Base-by-base conservation (phyloP, 768 basidiomycete species). In the Suillus placidus region DNA sequence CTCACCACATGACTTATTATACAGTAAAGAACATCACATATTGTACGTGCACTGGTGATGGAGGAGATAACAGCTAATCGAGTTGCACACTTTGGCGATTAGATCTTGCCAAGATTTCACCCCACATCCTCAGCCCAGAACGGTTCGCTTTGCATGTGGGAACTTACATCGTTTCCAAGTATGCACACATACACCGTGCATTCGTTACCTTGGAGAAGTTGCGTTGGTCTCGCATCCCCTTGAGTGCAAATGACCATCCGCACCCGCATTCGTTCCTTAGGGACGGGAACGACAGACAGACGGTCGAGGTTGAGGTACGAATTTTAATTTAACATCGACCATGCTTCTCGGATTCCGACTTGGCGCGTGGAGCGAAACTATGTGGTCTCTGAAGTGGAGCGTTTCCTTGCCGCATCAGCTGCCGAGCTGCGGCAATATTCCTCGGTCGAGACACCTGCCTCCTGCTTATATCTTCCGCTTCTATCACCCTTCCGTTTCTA, bases 101-200 rank as follows among this genome's bases (percentile, higher is more conserved):
- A 93, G 92, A 91, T 69, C 79, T 96, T 23, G 94, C 96, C 34
- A 99, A 98, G 78, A 84, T 87, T 14, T 97, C 95, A 0, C 94
- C 95, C 4, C 85, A 97, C 71, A 85, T 97, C 64, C 86, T 97
- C 55, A 81, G 83, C 51, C 89, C 95, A 0, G 93, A 95, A 71
- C 83, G 86, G 60, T 98, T 98, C 72, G 96, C 92, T 0, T 81
- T 97, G 10, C 94, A 99, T 70, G 81, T 99, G 12, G 95, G 86
- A 1, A 86, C 90, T 0, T 90, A 95, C 78, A 81, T 97, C 49
- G 88, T 95, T 32, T 87, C 87, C 23, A 91, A 88, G 66, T 96
- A 97, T 71, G 78, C 83, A 0, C 94, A 95, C 70, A 83, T 95
- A 69, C 76, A 81, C 71, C 90, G 89, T 70, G 86, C 88, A 0